Evolutionary conservation across 345 rosid genomes (phyloP).

Genomic region (Syzygium oleosum): DNA sequence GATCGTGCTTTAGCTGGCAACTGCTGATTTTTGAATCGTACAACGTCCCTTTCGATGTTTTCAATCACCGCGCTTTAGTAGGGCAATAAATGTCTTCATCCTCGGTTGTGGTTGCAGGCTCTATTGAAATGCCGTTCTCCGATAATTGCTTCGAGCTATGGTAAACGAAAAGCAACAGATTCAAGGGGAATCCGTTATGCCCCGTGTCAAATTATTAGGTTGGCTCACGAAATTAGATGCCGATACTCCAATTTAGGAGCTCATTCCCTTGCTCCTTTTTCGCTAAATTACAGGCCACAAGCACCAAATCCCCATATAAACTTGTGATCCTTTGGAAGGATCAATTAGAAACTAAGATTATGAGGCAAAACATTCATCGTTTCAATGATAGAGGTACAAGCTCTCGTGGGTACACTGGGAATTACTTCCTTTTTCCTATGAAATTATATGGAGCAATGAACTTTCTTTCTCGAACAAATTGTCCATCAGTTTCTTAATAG

Average conservation of each 20-base stretch:
- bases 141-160: not conserved
- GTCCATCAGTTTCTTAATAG: not conserved
- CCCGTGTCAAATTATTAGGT: not conserved
- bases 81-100: not conserved
- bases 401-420: not conserved
- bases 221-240: not conserved
- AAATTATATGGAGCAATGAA: not conserved
- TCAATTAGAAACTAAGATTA: not conserved
- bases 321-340: not conserved
- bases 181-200: not conserved
- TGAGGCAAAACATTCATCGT: not conserved
- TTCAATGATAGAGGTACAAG: not conserved
- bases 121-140: not conserved
- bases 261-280: fast-evolving
- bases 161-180: not conserved
- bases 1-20: not conserved
- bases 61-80: not conserved
- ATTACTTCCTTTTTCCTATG: not conserved
- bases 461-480: not conserved
- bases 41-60: not conserved
- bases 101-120: not conserved
- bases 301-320: fast-evolving
- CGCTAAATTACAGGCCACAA: not conserved
- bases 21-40: not conserved
- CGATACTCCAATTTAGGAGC: fast-evolving